A percentile compares a stretch with the other conserved stretches of the same genome.
Evolutionary conservation across 202 grass and related monocot species (phyloP).

Genomic region (Setaria italica): DNA sequence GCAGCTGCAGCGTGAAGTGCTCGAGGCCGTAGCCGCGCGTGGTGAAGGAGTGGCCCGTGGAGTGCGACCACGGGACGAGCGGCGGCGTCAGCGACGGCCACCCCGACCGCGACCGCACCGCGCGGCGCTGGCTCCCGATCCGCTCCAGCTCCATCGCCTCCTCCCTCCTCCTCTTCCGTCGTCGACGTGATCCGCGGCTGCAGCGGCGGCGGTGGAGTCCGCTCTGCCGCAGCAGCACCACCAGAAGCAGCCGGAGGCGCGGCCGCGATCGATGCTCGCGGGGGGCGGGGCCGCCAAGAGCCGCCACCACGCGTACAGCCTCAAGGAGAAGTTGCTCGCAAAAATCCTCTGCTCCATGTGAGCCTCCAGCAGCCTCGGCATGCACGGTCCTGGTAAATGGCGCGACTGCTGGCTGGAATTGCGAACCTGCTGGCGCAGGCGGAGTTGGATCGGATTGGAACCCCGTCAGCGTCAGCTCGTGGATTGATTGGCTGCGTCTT

Average conservation of each 20-base stretch:
- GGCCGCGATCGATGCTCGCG: not conserved
- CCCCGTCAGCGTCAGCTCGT: too few species aligned
- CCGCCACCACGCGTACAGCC: constrained; percentile 73
- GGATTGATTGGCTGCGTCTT: too few species aligned
- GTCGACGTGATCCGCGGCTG: constrained; percentile 33
- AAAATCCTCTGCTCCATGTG: constrained; percentile 85
- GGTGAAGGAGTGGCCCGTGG: constrained; percentile 79
- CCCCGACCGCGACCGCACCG: constrained; percentile 54
- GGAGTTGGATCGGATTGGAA: too few species aligned
- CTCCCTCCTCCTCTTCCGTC: not conserved
- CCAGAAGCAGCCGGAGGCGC: not conserved
- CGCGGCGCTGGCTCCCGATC: constrained; percentile 74
- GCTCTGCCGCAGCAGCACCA: not conserved
- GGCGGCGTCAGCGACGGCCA: constrained; percentile 36
- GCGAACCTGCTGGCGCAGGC: too few species aligned
- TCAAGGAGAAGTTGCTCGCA: constrained; percentile 89
- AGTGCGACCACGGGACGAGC: constrained; percentile 65
- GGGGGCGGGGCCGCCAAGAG: constrained; percentile 4
- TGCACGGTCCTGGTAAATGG: too few species aligned
- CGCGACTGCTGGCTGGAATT: too few species aligned
- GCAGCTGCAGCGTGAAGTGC: constrained; percentile 85
- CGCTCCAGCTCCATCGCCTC: constrained; percentile 67
- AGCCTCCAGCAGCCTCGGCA: constrained; percentile 1
- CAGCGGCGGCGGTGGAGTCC: not conserved
- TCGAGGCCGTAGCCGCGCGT: constrained; percentile 53